Base-by-base conservation (phyloP, 257 asterid genomes). In the Fraxinus excelsior region DNA sequence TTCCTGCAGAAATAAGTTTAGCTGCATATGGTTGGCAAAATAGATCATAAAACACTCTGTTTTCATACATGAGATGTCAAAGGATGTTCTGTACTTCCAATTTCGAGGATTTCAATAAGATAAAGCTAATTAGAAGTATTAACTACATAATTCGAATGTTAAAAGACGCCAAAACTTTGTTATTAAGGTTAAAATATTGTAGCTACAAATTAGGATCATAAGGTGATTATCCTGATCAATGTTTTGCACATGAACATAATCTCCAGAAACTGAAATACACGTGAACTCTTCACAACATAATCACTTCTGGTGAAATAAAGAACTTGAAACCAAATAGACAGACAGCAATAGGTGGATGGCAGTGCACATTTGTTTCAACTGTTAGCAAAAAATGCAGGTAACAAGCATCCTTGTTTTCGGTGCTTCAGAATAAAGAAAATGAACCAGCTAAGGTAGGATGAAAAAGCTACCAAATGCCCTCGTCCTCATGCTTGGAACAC, bases 391-490 rank as follows among this genome's bases (percentile, higher is more conserved):
- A 44, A 6, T 44, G 19, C 53, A 13, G 18, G 65, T 23, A 23
- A 7, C n/a, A 46, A 25, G 23, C 11, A 19, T 31, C 32, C 16
- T 18, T 31, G 32, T 32, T 29, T 65, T 0, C 56, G 9, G 44
- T 4, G 76, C 32, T 18, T 35, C 31, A 58, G 18, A 60, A 34
- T 34, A 58, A 49, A 34, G 58, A 31, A 32, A 53, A 53, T 67
- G 14, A 46, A 31, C 51, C n/a, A 53, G 69, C 69, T 31, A 32
- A 73, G 68, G 18, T 7, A 32, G 31, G 44, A 19, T 8, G 67
- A 44, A 44, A 74, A 74, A 56, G 7, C 25, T n/a, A 74, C 44
- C 58, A 40, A 40, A 31, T 1, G 76, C 12, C 42, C 46, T 74
- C 35, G 71, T 74, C 70, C 34, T 32, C 56, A 12, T 73, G 68